Percentiles rank a stretch among this genome's conserved stretches.
Conservation (phyloP, 2,329 filamentous ascomycete genomes). For the Colletotrichum cereale region DNA sequence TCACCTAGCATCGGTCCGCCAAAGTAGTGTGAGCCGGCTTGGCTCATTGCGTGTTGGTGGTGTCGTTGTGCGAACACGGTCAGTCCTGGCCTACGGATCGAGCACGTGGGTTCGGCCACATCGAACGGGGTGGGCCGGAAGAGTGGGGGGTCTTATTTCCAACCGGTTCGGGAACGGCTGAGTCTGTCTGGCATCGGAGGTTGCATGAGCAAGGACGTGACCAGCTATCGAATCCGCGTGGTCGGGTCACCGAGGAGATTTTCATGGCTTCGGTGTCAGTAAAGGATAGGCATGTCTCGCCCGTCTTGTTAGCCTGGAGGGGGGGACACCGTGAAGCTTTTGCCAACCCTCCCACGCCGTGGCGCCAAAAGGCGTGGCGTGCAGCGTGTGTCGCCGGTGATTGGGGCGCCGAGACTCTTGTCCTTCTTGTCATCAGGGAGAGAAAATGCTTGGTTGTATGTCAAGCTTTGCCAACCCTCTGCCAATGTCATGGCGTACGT, state of each 20-base stretch:
- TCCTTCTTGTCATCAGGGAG: conserved; percentile 25
- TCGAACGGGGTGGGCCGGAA: conserved; percentile 18
- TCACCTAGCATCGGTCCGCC: conserved; percentile 24
- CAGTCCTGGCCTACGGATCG: conserved; percentile 34
- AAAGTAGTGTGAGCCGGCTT: conserved; percentile 10
- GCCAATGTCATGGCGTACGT: conserved; percentile 9
- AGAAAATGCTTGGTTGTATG: conserved; percentile 15
- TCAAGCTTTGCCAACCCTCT: conserved; percentile 22
- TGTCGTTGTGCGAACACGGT: neutral
- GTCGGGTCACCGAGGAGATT: conserved; percentile 6
- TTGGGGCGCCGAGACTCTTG: conserved; percentile 28
- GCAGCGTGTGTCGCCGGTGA: neutral
- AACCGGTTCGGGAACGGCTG: conserved; percentile 20
- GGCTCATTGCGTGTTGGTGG: neutral
- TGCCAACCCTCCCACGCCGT: conserved; percentile 15
- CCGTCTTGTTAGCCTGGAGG: neutral
- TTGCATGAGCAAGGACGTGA: neutral
- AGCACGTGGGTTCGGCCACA: conserved; percentile 35
- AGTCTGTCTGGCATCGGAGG: neutral
- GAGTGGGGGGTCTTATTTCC: neutral
- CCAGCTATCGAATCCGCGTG: neutral
- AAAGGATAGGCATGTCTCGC: neutral
- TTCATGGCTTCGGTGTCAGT: neutral
- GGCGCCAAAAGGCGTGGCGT: conserved; percentile 8
- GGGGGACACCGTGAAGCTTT: conserved; percentile 18